These are phyloP conservation scores for Physcomitrium patens DNA, from an alignment of 225 moss, liverwort and hornwort species.

Conservation along the genomic window DNA sequence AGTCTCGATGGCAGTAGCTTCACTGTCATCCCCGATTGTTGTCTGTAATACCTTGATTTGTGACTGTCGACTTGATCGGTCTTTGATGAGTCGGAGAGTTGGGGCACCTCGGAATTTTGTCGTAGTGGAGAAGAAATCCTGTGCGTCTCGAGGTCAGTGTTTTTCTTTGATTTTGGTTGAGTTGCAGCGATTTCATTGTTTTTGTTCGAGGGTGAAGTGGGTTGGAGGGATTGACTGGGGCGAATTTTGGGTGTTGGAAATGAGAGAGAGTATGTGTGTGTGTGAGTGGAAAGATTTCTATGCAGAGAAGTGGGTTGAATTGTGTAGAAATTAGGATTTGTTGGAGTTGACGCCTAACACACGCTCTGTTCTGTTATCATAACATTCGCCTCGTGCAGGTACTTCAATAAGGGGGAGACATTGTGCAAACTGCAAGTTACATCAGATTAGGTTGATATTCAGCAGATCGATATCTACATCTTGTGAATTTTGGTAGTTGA, in stretches of 20 bases:
- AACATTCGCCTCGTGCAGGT: constrained; percentile 53
- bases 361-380: constrained; percentile 45
- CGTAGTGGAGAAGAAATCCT: constrained; percentile 8
- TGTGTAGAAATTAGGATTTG: constrained; percentile 12
- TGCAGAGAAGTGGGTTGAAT: neutral
- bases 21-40: constrained; percentile 13
- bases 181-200: neutral
- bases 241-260: no score
- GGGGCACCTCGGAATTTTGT: neutral
- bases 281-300: neutral
- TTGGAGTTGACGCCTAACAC: constrained; percentile 47
- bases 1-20: constrained; percentile 32
- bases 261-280: neutral
- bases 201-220: neutral
- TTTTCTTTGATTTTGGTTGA: neutral
- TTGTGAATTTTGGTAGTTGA: constrained; percentile 10
- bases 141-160: neutral
- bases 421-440: constrained; percentile 37
- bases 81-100: constrained; percentile 5
- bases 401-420: constrained; percentile 35
- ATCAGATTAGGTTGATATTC: constrained; percentile 19
- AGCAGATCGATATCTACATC: constrained; percentile 16
- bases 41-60: constrained; percentile 20
- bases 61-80: constrained; percentile 3
- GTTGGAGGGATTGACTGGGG: no score